Evolutionary conservation across 2,329 filamentous ascomycete species (phyloP), one percentile per base, ranked within the genome.

Genomic region (Fusarium tupiense): DNA sequence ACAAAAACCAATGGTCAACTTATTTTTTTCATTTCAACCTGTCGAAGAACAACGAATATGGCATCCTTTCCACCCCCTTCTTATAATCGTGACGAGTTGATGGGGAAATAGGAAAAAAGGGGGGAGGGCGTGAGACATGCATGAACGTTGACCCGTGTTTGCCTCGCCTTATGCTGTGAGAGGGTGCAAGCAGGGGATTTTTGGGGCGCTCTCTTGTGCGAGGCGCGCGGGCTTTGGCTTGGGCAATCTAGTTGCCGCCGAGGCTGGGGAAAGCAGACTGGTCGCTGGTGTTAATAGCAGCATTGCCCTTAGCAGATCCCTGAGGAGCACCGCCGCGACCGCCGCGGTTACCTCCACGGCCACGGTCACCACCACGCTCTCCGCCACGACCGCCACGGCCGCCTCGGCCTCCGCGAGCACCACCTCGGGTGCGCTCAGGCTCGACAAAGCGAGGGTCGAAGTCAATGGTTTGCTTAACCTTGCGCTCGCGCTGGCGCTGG

Each of bases 391-490:
- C 80, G 26, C 77, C 77, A 61, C 78, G 85, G 77, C 88, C 86
- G 76, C 77, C 77, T 40, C 86, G 83, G 69, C 83, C 84, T 75
- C 86, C 85, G 74, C 88, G 86, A 76, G 87, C 86, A 75, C 85
- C 86, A 80, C 87, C 85, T 72, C 87, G 84, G 77, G 83, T 83
- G 67, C 91, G 90, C 78, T 91, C 88, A 68, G 89, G 88, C 87
- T 96, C 93, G 79, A 94, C 88, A 83, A 89, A 94, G 82, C 93
- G 90, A 86, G 95, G 91, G 85, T 98, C 95, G 76, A 98, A 94
- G 81, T 97, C 94, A 80, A 98, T 84, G 83, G 93, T 85, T 85
- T 94, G 91, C 92, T 98, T 98, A 86, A 93, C 90, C 91, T 96
- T 96, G 87, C 93, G 93, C 88, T 96, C 93, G 82, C 94, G 94